phyloP scores from a whole-genome alignment of 2,329 filamentous ascomycete species.

The Penicillium sp. region DNA sequence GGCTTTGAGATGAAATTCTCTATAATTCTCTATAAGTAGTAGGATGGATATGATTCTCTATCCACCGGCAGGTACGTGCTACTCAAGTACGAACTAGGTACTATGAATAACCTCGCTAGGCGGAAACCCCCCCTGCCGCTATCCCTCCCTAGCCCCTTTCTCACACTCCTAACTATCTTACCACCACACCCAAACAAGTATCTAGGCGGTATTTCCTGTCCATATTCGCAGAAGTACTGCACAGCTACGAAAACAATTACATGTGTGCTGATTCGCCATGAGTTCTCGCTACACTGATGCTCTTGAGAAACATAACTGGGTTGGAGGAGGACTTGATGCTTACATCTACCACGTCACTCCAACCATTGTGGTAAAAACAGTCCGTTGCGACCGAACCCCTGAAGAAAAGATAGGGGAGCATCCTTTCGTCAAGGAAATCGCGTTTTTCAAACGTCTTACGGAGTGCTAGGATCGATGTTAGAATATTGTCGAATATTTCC shows the following conservation, averaged over 20 bases:
- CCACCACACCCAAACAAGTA: background rate
- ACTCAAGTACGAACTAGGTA: no score
- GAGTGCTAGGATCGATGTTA: slow-evolving; percentile 8
- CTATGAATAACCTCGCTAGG: no score
- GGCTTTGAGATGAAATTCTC: no score
- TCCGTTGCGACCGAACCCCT: slow-evolving; percentile 4
- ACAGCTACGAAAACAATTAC: background rate
- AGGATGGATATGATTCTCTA: no score
- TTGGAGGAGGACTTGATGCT: slow-evolving; percentile 8
- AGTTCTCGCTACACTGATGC: background rate
- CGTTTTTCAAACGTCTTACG: slow-evolving; percentile 12
- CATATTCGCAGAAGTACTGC: background rate
- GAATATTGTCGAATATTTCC: slow-evolving; percentile 14
- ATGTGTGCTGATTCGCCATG: slow-evolving; percentile 1
- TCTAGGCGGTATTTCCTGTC: background rate
- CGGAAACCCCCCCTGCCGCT: no score
- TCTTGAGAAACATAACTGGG: slow-evolving; percentile 4
- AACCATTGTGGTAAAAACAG: slow-evolving; percentile 16
- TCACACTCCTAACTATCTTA: background rate
- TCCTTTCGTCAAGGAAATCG: slow-evolving; percentile 7
- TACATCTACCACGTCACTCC: slow-evolving; percentile 10
- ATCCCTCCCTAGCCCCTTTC: no score
- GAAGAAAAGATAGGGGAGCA: background rate
- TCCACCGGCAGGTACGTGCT: no score
- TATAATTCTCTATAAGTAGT: no score